Evolutionary conservation across 768 basidiomycete species (phyloP).

Genomic region (Mycena rebaudengoi): DNA sequence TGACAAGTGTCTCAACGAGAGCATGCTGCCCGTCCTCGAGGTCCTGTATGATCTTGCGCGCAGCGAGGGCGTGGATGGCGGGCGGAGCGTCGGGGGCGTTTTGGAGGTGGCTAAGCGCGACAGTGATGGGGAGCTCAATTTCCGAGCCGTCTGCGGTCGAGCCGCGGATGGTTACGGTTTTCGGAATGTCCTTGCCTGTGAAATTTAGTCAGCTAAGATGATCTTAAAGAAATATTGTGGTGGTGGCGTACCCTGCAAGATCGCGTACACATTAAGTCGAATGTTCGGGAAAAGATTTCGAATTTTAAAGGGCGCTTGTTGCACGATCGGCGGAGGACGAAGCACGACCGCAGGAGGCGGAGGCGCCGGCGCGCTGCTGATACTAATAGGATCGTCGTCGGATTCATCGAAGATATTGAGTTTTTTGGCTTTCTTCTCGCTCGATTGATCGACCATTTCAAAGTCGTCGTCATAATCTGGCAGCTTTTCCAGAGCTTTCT

Average conservation of each 20-base stretch:
- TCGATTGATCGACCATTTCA: not conserved
- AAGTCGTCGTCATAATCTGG: conserved; percentile 14
- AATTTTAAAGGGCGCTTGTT: conserved; percentile 21
- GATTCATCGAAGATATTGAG: conserved; percentile 24
- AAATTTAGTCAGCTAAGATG: not conserved
- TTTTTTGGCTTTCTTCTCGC: conserved; percentile 3
- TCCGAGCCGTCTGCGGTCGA: conserved; percentile 19
- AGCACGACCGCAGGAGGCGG: conserved; percentile 8
- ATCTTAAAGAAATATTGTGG: not conserved
- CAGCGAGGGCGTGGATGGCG: conserved; percentile 20
- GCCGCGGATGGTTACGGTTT: conserved; percentile 20
- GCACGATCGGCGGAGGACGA: conserved; percentile 9
- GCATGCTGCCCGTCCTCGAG: conserved; percentile 25
- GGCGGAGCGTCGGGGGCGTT: conserved; percentile 14
- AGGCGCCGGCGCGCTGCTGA: conserved; percentile 11
- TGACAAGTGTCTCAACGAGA: not conserved
- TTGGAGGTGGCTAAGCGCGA: conserved; percentile 20
- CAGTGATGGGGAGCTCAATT: conserved; percentile 23
- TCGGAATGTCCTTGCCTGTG: conserved; percentile 16
- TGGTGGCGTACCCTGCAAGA: conserved; percentile 18
- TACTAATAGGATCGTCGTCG: not conserved
- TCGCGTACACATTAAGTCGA: conserved; percentile 14
- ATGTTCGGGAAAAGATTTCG: conserved; percentile 19
- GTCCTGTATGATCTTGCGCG: conserved; percentile 25
- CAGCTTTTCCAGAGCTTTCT: not conserved